Percentiles rank a stretch among this genome's conserved stretches.
These are phyloP conservation scores for Alnus glutinosa DNA, from an alignment of 306 rosid species.

Conservation along the genomic window DNA sequence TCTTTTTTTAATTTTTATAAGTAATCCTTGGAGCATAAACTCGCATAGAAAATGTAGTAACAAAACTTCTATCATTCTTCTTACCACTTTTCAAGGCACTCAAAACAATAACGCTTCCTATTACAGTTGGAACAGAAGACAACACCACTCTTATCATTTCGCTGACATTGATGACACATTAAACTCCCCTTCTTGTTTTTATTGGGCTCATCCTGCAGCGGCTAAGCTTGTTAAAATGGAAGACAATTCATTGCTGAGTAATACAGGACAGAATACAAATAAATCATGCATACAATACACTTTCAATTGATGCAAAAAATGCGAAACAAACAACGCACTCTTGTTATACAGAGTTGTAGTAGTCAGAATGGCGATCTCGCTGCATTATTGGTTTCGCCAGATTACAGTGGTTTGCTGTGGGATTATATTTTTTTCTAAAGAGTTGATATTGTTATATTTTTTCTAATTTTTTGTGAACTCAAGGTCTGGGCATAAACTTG, in stretches of 20 bases:
- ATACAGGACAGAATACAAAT: not conserved
- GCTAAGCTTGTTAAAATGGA: constrained; percentile 20
- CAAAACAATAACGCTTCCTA: too few relatives aligned
- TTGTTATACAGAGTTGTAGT: not conserved
- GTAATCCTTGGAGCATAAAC: too few relatives aligned
- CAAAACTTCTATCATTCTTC: too few relatives aligned
- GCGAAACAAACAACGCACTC: not conserved
- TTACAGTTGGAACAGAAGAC: too few relatives aligned
- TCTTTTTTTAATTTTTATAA: too few relatives aligned
- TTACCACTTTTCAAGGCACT: too few relatives aligned
- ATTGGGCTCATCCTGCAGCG: too few relatives aligned
- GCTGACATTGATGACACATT: too few relatives aligned
- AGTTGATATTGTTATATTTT: too few relatives aligned
- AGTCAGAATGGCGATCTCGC: not conserved
- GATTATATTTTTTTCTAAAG: not conserved
- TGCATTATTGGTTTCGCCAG: not conserved
- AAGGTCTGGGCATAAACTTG: not conserved
- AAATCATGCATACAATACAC: not conserved
- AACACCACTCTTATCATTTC: too few relatives aligned
- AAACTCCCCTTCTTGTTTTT: too few relatives aligned
- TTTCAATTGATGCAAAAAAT: not conserved
- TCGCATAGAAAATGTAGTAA: too few relatives aligned
- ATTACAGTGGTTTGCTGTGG: not conserved
- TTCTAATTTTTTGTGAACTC: not conserved
- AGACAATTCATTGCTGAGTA: not conserved